phyloP scores from a whole-genome alignment of 257 asterid genomes.

The Scutellaria barbata region DNA sequence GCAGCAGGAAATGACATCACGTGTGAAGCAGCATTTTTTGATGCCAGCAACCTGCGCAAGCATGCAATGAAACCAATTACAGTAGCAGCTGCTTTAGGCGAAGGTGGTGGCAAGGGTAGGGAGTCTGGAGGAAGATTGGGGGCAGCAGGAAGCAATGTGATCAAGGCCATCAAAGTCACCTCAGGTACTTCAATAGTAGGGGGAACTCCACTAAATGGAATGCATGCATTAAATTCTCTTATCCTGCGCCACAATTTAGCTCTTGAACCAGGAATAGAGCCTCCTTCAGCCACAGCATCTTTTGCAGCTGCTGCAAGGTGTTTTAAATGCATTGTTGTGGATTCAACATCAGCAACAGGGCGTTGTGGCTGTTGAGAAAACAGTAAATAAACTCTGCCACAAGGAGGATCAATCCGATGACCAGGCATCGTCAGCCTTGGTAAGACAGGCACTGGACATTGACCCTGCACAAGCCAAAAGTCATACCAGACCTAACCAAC shows the following conservation, averaged over 20 bases:
- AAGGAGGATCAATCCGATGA: slow-evolving; percentile 96
- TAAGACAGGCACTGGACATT: slow-evolving; percentile 81
- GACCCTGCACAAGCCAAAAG: slow-evolving; percentile 70
- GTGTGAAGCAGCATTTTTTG: slow-evolving; percentile 94
- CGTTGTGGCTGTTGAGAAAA: slow-evolving; percentile 57
- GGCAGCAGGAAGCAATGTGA: slow-evolving; percentile 95
- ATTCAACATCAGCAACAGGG: slow-evolving; percentile 68
- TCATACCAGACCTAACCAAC: slow-evolving; percentile 37
- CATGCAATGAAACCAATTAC: slow-evolving; percentile 94
- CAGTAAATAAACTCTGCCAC: slow-evolving; percentile 83
- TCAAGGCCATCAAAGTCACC: slow-evolving; percentile 97
- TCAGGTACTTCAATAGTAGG: slow-evolving; percentile 90
- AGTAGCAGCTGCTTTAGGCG: slow-evolving; percentile 99
- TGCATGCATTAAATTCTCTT: slow-evolving; percentile 94
- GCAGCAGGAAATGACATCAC: slow-evolving; percentile 99
- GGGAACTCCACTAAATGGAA: slow-evolving; percentile 91
- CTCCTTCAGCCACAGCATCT: slow-evolving; percentile 99
- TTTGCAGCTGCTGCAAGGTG: slow-evolving; percentile 96
- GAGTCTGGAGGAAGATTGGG: slow-evolving; percentile 98
- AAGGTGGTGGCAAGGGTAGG: slow-evolving; percentile 95
- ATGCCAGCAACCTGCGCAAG: slow-evolving; percentile 87
- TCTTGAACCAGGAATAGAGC: slow-evolving; percentile 99
- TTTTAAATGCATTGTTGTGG: slow-evolving; percentile 85
- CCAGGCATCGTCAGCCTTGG: slow-evolving; percentile 99
- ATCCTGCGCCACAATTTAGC: slow-evolving; percentile 98